Evolutionary conservation across 257 asterid species (phyloP), one percentile per base, ranked within the genome.

Genomic region (Scutellaria minor): DNA sequence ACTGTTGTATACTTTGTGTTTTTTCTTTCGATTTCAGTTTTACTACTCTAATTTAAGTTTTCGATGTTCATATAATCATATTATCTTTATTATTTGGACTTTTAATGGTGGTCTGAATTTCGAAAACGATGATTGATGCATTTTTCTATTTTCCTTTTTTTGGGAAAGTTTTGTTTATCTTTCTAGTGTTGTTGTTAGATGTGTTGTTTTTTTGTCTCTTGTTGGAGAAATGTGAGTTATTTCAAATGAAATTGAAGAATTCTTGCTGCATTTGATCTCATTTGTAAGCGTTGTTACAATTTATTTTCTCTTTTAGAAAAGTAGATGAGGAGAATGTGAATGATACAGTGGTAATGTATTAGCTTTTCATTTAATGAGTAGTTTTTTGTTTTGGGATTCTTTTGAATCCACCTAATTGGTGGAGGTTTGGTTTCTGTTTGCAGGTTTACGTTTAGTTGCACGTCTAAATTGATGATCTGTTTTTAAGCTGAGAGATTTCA

Each of bases 241-340:
- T 27, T 3, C n/a, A 10, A 24, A 24, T 51, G 62, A 66, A 51
- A 67, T 50, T 14, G 50, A 67, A 50, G 61, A 66, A 11, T 48
- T 35, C 9, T 14, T 12, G 58, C 7, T 50, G 69, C 31, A 11
- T 42, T 64, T 64, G 41, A 54, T 18, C 37, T 27, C 35, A 27
- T 27, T 27, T 1, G 47, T 2, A 15, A 18, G 0, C 4, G 1
- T 5, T 11, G 6, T 42, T 27, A 27, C 47, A 42, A 42, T 42
- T 42, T 42, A 42, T 27, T 27, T 3, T 27, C 35, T 27, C 35
- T 27, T 27, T 27, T 27, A 27, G 35, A 27, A 27, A 27, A 27
- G 35, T 27, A 27, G 35, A 1, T 27, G 35, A 27, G 1, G 35
- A 27, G 47, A 9, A 42, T 42, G 47, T 42, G 47, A 31, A 57